Conservation (phyloP, 352 stramenopile species). For the Globisporangium splendens region DNA sequence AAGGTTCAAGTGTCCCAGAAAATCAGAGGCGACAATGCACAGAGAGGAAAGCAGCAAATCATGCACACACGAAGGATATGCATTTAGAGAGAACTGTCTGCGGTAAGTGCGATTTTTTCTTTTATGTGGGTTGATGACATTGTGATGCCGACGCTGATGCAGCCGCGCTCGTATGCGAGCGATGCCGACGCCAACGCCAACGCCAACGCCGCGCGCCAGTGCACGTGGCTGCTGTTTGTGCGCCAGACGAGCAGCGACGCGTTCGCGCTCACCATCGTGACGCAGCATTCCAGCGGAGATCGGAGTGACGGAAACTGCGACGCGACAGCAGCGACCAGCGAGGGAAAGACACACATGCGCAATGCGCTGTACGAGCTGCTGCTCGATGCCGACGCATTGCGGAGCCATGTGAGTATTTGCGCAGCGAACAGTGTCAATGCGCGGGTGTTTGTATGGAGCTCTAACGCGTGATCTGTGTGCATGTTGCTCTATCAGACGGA, state of each 20-base stretch:
- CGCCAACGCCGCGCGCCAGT: neutral
- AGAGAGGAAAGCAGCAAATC: too few species aligned
- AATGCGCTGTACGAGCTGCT: conserved; percentile 29
- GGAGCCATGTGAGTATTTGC: conserved; percentile 3
- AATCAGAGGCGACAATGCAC: neutral
- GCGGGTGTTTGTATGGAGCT: too few species aligned
- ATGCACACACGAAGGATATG: neutral
- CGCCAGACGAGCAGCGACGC: conserved; percentile 13
- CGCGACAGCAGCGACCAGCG: neutral
- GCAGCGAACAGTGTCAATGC: too few species aligned
- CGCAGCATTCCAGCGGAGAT: neutral
- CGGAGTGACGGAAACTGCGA: neutral
- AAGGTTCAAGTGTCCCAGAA: neutral
- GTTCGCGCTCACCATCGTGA: conserved; percentile 37
- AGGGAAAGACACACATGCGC: neutral
- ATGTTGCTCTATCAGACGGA: conserved; percentile 33
- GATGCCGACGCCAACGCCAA: too few species aligned
- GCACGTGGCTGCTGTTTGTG: conserved; percentile 42
- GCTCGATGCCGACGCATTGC: conserved; percentile 15
- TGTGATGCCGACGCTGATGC: neutral
- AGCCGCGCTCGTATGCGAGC: conserved; percentile 33
- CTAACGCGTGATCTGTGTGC: neutral
- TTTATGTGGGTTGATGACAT: neutral
- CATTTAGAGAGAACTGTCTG: neutral
- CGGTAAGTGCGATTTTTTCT: too few species aligned